Evolutionary conservation across 352 stramenopile species (phyloP).

Genomic region (Pythium apleroticum): DNA sequence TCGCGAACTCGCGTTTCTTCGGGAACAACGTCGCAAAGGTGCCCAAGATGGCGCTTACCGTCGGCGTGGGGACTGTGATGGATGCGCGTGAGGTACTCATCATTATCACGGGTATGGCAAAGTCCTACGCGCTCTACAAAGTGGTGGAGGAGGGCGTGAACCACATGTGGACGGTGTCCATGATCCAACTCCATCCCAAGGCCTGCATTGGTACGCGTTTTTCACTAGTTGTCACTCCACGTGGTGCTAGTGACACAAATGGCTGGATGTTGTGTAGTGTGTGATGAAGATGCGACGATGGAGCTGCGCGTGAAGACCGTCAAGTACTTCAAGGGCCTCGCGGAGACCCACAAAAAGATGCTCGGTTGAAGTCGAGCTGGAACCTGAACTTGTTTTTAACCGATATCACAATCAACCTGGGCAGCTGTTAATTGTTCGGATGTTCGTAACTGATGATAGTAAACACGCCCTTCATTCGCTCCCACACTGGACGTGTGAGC

Average conservation of each 20-base stretch:
- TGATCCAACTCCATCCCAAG: slow-evolving; percentile 83
- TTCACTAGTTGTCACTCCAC: too few species aligned
- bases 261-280: slow-evolving; percentile 41
- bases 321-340: slow-evolving; percentile 90
- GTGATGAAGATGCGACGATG: slow-evolving; percentile 87
- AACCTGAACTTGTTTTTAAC: slow-evolving; percentile 3
- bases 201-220: slow-evolving; percentile 64
- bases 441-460: too few species aligned
- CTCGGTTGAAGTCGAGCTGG: slow-evolving; percentile 29
- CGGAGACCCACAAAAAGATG: slow-evolving; percentile 48
- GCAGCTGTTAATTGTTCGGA: too few species aligned
- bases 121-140: slow-evolving; percentile 87
- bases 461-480: too few species aligned
- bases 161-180: slow-evolving; percentile 91
- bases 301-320: slow-evolving; percentile 90
- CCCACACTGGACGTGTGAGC: background rate
- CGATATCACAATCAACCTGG: background rate
- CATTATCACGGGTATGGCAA: slow-evolving; percentile 86
- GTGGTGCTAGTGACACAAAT: background rate
- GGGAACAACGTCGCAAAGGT: slow-evolving; percentile 75
- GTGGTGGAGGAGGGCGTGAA: slow-evolving; percentile 89
- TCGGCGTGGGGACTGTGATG: slow-evolving; percentile 89
- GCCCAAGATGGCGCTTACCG: slow-evolving; percentile 89
- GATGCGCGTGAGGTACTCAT: slow-evolving; percentile 84
- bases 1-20: slow-evolving; percentile 90